These are phyloP conservation scores for Ganoderma lingzhi DNA, from an alignment of 1,284 basidiomycete genomes.

Conservation along the genomic window DNA sequence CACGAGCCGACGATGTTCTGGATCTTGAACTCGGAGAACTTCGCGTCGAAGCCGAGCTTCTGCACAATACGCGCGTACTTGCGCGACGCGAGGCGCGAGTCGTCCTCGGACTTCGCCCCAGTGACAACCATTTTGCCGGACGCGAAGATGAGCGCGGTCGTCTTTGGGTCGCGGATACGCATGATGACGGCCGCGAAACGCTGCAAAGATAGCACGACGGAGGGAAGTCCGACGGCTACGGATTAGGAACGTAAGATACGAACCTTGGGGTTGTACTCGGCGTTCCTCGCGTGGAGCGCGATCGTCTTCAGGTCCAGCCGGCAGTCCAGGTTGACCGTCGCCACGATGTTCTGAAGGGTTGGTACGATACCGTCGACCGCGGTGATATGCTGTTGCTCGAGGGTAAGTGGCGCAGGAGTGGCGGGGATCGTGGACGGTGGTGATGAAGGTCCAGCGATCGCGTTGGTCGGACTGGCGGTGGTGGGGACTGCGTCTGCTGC, in stretches of 20 bases:
- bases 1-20: conserved; percentile 99
- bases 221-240: conserved; percentile 71
- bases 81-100: conserved; percentile 94
- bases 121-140: conserved; percentile 99
- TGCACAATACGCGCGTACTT: conserved; percentile 99
- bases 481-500: conserved; percentile 41
- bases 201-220: conserved; percentile 61
- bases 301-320: conserved; percentile 98
- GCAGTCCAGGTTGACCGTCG: conserved; percentile 98
- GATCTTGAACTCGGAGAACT: conserved; percentile 99
- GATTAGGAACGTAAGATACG: conserved; percentile 56
- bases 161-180: conserved; percentile 99
- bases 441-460: conserved; percentile 57
- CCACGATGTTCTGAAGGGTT: conserved; percentile 98
- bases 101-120: conserved; percentile 99
- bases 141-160: conserved; percentile 98
- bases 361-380: conserved; percentile 95
- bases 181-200: conserved; percentile 99
- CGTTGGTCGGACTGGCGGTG: conserved; percentile 36
- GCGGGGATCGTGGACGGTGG: conserved; percentile 58
- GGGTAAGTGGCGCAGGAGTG: conserved; percentile 76
- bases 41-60: conserved; percentile 99
- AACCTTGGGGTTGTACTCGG: conserved; percentile 99
- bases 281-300: conserved; percentile 96
- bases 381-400: conserved; percentile 91